Conservation (phyloP, 495 filamentous ascomycete genomes). For the Aspergillus panamensis region DNA sequence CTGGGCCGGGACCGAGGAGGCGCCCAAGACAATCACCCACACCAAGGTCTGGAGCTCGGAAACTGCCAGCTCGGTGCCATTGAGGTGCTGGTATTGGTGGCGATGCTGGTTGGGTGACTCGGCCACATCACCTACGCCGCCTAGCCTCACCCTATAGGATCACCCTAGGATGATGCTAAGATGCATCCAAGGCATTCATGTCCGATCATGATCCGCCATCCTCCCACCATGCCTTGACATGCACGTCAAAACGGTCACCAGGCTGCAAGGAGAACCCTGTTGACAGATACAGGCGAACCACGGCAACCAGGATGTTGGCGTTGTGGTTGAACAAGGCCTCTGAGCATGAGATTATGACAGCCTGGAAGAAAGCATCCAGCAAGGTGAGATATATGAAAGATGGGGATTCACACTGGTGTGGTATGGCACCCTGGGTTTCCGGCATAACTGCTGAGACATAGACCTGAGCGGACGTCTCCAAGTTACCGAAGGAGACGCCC, state of each 20-base stretch:
- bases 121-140: too few species aligned
- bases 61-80: too few species aligned
- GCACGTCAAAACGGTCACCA: conserved; percentile 22
- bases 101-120: too few species aligned
- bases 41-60: too few species aligned
- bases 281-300: conserved; percentile 24
- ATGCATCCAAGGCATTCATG: conserved; percentile 22
- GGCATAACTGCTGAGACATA: conserved; percentile 21
- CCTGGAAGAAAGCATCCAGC: conserved; percentile 35
- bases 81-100: too few species aligned
- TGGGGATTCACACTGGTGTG: conserved; percentile 20
- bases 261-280: conserved; percentile 14
- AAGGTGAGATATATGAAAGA: conserved; percentile 34
- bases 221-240: conserved; percentile 15
- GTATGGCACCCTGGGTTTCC: conserved; percentile 26
- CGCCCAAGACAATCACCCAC: too few species aligned
- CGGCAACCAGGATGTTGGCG: conserved; percentile 24
- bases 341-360: conserved; percentile 22
- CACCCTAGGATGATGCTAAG: conserved; percentile 21
- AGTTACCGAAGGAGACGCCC: conserved; percentile 19
- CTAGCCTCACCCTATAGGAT: conserved; percentile 24
- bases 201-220: conserved; percentile 20
- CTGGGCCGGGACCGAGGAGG: too few species aligned
- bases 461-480: conserved; percentile 19
- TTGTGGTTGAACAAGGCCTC: conserved; percentile 18